phyloP scores from a whole-genome alignment of 129 eudicot genomes.

The Centrapalus pauciflorus region DNA sequence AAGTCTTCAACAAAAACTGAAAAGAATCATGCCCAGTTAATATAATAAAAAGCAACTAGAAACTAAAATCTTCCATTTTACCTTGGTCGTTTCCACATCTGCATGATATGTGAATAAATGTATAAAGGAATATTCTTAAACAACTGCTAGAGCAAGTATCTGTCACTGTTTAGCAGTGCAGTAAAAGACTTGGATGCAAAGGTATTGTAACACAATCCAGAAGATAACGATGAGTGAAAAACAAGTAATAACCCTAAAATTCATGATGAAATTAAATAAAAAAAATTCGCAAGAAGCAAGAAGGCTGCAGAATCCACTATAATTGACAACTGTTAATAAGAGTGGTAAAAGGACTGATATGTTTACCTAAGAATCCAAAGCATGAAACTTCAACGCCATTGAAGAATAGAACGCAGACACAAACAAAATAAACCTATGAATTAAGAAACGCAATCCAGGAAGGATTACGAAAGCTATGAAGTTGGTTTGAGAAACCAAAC shows the following conservation, averaged over 20 bases:
- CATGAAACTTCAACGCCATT: constrained; percentile 23
- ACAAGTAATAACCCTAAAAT: constrained; percentile 18
- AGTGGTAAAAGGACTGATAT: background rate
- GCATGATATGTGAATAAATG: constrained; percentile 20
- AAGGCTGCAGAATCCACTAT: background rate
- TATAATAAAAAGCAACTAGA: background rate
- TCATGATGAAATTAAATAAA: background rate
- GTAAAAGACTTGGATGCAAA: background rate
- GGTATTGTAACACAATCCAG: background rate
- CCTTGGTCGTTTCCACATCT: constrained; percentile 6
- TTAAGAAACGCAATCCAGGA: background rate
- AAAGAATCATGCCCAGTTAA: background rate
- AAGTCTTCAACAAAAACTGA: background rate
- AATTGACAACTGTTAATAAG: background rate
- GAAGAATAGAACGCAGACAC: constrained; percentile 8
- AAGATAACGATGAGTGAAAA: constrained; percentile 5
- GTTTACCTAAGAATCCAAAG: constrained; percentile 23
- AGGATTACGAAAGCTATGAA: background rate
- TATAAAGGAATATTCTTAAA: constrained; percentile 9
- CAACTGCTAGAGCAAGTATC: constrained; percentile 10
- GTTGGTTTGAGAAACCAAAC: constrained; percentile 14
- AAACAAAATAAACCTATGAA: background rate
- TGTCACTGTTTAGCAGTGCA: constrained; percentile 4
- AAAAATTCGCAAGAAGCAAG: background rate
- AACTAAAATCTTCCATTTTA: background rate